phyloP scores from a whole-genome alignment of 2,329 filamentous ascomycete genomes.

The Boeremia exigua region DNA sequence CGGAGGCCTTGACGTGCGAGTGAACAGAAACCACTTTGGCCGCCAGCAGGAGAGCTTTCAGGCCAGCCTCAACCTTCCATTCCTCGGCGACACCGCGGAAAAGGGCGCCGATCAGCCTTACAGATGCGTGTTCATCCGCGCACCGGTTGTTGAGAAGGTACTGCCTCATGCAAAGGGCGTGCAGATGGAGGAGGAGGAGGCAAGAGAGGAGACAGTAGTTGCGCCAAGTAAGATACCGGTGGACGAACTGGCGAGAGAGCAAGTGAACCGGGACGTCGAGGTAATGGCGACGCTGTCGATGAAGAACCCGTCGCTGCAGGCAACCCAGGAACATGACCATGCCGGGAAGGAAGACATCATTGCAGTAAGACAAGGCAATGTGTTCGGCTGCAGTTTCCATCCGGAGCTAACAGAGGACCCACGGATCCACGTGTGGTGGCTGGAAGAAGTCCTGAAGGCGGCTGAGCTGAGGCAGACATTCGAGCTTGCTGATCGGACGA shows the following conservation, averaged over 20 bases:
- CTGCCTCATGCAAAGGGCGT: slow-evolving; percentile 60
- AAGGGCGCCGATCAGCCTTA: slow-evolving; percentile 61
- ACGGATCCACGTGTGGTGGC: slow-evolving; percentile 93
- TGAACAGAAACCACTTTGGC: slow-evolving; percentile 94
- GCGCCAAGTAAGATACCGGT: slow-evolving; percentile 61
- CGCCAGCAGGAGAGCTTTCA: slow-evolving; percentile 93
- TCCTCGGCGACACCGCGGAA: slow-evolving; percentile 57
- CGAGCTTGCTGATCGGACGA: slow-evolving; percentile 39
- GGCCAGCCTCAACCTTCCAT: slow-evolving; percentile 73
- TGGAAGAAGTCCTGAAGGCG: slow-evolving; percentile 67
- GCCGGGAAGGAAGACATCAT: slow-evolving; percentile 71
- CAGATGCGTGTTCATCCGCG: slow-evolving; percentile 88
- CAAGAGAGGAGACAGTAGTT: slow-evolving; percentile 59
- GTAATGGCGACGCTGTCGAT: slow-evolving; percentile 64
- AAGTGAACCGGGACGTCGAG: slow-evolving; percentile 60
- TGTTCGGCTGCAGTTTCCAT: slow-evolving; percentile 94
- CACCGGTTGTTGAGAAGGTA: slow-evolving; percentile 88
- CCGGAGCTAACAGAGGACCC: slow-evolving; percentile 89
- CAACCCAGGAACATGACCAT: slow-evolving; percentile 52
- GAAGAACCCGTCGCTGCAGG: slow-evolving; percentile 56
- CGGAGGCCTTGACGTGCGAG: slow-evolving; percentile 86
- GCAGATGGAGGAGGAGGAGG: slow-evolving; percentile 58
- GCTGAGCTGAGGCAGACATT: slow-evolving; percentile 40
- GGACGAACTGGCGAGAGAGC: slow-evolving; percentile 53
- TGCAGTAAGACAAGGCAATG: slow-evolving; percentile 87